A percentile compares a stretch with the other conserved stretches of the same genome.
Conservation (phyloP, 2,329 filamentous ascomycete species). For the Fusarium succisae region DNA sequence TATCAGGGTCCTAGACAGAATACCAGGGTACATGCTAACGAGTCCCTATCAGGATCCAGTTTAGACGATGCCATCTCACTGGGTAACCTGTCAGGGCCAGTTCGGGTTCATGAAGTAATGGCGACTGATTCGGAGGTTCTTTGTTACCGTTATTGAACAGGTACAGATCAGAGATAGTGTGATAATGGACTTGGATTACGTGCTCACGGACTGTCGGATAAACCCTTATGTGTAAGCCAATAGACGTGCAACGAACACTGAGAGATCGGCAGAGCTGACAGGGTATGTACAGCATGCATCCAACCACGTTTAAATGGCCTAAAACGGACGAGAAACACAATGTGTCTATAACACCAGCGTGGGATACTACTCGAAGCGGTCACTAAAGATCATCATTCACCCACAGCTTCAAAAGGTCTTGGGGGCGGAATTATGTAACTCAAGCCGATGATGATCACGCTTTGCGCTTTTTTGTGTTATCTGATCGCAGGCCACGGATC, state of each 20-base stretch:
- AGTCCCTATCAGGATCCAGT: not conserved
- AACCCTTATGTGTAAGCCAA: not conserved
- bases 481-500: not conserved
- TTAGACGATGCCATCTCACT: not conserved
- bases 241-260: not conserved
- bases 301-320: not conserved
- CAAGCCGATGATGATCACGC: not conserved
- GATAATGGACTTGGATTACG: not conserved
- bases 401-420: not conserved
- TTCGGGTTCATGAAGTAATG: not conserved
- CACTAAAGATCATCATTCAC: not conserved
- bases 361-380: not conserved
- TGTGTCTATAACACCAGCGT: rapidly evolving
- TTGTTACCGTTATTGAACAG: not conserved
- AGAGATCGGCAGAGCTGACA: not conserved
- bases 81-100: not conserved
- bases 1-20: not conserved
- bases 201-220: not conserved
- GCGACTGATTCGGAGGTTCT: not conserved
- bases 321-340: not conserved
- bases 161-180: not conserved
- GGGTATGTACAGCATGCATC: not conserved
- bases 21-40: not conserved
- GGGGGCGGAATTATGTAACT: not conserved
- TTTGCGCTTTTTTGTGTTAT: not conserved